Conservation (phyloP, 2,329 filamentous ascomycete genomes). For the Mycocentrospora acerina region DNA sequence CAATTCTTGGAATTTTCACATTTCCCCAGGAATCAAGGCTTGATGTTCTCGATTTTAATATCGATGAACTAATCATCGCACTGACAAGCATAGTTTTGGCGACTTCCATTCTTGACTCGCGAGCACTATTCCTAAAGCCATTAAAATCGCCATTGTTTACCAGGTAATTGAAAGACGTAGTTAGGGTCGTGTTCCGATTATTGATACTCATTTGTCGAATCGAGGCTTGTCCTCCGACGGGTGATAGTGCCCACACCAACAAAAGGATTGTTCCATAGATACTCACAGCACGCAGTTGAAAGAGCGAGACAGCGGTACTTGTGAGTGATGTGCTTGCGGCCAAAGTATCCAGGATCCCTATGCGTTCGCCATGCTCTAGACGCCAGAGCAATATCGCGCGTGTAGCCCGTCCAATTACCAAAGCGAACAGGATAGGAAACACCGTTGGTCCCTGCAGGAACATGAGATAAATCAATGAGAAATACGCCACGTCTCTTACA, state of each 20-base stretch:
- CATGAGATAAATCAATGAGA: too few relatives aligned
- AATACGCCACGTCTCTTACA: too few relatives aligned
- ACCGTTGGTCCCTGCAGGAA: constrained; percentile 5
- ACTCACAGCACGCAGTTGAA: constrained; percentile 1
- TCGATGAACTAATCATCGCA: not conserved
- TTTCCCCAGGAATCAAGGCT: constrained; percentile 1
- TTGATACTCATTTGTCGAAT: not conserved
- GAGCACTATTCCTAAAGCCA: too few relatives aligned
- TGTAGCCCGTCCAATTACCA: not conserved
- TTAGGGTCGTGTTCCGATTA: too few relatives aligned
- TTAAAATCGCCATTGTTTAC: not conserved
- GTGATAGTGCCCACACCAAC: constrained; percentile 2
- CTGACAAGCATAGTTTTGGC: not conserved
- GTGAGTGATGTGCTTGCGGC: constrained; percentile 5
- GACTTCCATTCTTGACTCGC: too few relatives aligned
- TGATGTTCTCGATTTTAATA: not conserved
- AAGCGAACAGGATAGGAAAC: constrained; percentile 6
- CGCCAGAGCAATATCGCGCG: constrained; percentile 4
- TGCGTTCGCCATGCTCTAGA: constrained; percentile 1
- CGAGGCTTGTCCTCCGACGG: constrained; percentile 5
- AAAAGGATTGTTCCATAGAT: not conserved
- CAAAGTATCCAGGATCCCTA: constrained; percentile 2
- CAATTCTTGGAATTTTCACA: constrained; percentile 5
- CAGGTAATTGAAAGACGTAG: not conserved
- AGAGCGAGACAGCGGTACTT: not conserved